Evolutionary conservation across 2,329 filamentous ascomycete genomes (phyloP), one percentile per base, ranked within the genome.

Genomic region (Macroventuria anomochaeta): DNA sequence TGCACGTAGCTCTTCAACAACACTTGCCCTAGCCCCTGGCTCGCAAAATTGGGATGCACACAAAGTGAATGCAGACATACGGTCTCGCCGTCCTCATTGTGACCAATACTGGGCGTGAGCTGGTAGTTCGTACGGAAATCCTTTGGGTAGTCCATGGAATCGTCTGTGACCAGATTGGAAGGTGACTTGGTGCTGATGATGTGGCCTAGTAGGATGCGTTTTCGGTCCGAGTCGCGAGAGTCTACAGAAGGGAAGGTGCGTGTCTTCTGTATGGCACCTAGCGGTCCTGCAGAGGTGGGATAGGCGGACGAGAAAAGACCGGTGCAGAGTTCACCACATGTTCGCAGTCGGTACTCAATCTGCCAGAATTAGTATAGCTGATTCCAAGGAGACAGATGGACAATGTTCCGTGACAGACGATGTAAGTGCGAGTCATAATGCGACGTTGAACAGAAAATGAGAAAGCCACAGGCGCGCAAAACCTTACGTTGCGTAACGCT

Each of bases 11-110:
- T 83, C 73, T 85, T 87, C 77, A 96, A 80, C 55, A 96, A 77
- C 17, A 88, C 85, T 58, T 83, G 86, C 13, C 90, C 93, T 2
- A 96, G 79, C 1, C 90, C 89, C 52, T 86, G 85, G 28, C 85
- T 81, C 61, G 95, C 90, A 51, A 91, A 85, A 54, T 87, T 84
- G 0, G 90, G 91, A 48, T 89, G 80, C 5, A 96, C 87, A 15
- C 89, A 90, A 5, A 97, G 81, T 0, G 90, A 93, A 75, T 97
- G 93, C 42, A 96, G 77, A 49, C 86, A 90, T 49, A 96, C 82
- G 0, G 90, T 96, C 36, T 85, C 77, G 32, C 91, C 91, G 13
- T 80, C 78, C 53, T 91, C 85, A 63, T 89, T 84, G 73, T 96
- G 90, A 26, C 91, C 91, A 8, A 85, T 68, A 7, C 61, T 59